These are phyloP conservation scores for Chlamydomonas sp. DNA, from an alignment of 139 green algal genomes.

Conservation along the genomic window DNA sequence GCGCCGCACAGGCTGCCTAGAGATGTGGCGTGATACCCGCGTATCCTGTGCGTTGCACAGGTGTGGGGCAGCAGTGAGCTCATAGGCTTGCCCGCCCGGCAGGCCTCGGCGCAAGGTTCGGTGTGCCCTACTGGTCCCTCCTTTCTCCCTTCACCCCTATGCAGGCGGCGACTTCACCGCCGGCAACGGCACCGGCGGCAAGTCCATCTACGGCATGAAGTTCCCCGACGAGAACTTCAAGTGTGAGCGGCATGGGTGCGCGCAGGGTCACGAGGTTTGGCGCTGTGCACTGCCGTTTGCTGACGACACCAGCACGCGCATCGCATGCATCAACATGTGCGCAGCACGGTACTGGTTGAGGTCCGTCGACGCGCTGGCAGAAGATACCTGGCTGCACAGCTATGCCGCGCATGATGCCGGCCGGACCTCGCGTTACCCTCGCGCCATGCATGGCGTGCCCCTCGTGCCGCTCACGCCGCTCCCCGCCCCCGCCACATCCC, in stretches of 20 bases:
- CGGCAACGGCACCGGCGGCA: slow-evolving; percentile 85
- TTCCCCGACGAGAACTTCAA: slow-evolving; percentile 91
- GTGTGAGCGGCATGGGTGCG: slow-evolving; percentile 39
- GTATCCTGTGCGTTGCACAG: not conserved
- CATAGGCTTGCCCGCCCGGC: too few species aligned
- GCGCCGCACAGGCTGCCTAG: not conserved
- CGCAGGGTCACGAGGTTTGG: not conserved
- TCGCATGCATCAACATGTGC: too few species aligned
- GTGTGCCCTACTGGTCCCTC: too few species aligned
- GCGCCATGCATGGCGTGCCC: not conserved
- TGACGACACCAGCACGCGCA: too few species aligned
- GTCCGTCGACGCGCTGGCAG: too few species aligned
- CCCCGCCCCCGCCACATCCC: not conserved
- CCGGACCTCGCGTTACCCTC: not conserved
- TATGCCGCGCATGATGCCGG: not conserved
- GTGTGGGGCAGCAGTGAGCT: not conserved
- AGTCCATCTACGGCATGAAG: slow-evolving; percentile 75
- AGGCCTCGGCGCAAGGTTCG: too few species aligned
- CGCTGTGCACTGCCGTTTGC: not conserved
- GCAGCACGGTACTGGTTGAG: too few species aligned
- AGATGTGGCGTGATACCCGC: not conserved
- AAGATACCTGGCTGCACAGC: not conserved
- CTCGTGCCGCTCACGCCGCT: not conserved
- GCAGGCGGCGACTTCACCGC: slow-evolving; percentile 38
- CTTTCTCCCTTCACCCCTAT: not conserved